phyloP scores from a whole-genome alignment of 108 stramenopile species.

The Fistulifera solaris region DNA sequence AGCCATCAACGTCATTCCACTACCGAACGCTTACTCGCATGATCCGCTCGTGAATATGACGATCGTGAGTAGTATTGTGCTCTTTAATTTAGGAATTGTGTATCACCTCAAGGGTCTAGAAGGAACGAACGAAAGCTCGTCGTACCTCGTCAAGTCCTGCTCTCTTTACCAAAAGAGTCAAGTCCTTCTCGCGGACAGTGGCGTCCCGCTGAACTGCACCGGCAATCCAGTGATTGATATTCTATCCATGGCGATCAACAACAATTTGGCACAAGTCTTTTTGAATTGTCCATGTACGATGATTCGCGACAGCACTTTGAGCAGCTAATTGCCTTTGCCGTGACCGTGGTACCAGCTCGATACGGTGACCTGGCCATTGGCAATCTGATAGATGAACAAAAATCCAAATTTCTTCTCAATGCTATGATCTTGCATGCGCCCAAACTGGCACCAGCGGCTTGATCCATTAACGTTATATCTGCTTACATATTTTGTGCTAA shows the following conservation, averaged over 20 bases:
- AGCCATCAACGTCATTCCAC: neutral
- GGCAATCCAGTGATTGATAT: constrained; percentile 11
- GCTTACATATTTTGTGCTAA: too few relatives aligned
- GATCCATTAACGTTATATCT: too few relatives aligned
- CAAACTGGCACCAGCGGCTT: constrained; percentile 9
- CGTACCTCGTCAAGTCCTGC: constrained; percentile 1
- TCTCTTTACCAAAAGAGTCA: constrained; percentile 10
- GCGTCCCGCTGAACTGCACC: constrained; percentile 2
- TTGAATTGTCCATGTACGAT: constrained; percentile 5
- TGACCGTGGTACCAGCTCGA: constrained; percentile 1
- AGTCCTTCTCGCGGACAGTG: constrained; percentile 1
- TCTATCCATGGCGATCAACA: constrained; percentile 11
- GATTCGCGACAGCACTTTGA: constrained; percentile 5
- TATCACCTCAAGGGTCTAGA: constrained; percentile 12
- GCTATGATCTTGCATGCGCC: constrained; percentile 9
- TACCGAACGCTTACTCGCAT: neutral
- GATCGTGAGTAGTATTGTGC: constrained; percentile 4
- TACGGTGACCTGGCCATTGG: constrained; percentile 6
- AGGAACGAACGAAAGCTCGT: neutral
- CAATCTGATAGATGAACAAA: constrained; percentile 4
- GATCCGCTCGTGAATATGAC: constrained; percentile 4
- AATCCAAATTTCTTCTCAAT: constrained; percentile 11
- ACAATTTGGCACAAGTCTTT: constrained; percentile 13
- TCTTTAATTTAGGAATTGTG: constrained; percentile 8
- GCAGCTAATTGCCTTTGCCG: constrained; percentile 3